These are phyloP conservation scores for Choanephora cucurbitarum DNA, from an alignment of 371 early-diverging fungal genomes.

Conservation along the genomic window DNA sequence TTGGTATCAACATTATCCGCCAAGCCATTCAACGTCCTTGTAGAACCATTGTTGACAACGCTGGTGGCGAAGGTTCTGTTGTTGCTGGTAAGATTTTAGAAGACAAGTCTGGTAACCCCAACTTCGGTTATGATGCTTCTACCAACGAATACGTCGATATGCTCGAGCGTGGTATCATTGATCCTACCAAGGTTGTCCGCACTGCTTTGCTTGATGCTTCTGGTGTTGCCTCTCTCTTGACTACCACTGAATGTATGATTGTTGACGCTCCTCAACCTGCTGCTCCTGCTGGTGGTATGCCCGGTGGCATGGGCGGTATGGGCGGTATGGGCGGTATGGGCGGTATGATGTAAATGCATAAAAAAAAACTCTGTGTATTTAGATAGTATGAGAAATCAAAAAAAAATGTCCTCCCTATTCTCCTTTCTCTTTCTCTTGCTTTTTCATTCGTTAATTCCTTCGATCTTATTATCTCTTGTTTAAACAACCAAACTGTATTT, in stretches of 20 bases:
- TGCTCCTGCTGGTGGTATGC: conserved; percentile 36
- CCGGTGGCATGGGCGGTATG: conserved; percentile 55
- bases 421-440: neutral
- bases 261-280: conserved; percentile 89
- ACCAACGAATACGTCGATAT: conserved; percentile 91
- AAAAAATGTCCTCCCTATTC: neutral
- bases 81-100: conserved; percentile 94
- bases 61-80: conserved; percentile 95
- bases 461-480: neutral
- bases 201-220: conserved; percentile 95
- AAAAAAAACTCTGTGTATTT: conserved; percentile 3
- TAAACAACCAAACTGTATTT: conserved; percentile 1
- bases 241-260: conserved; percentile 96
- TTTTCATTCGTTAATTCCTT: too few relatives aligned
- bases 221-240: conserved; percentile 94
- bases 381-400: conserved; percentile 1
- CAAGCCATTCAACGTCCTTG: conserved; percentile 93
- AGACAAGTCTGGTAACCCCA: conserved; percentile 69
- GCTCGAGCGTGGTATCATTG: conserved; percentile 94
- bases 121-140: conserved; percentile 93
- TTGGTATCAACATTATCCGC: conserved; percentile 93
- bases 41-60: conserved; percentile 94
- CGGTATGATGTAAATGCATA: conserved; percentile 24
- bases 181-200: conserved; percentile 97
- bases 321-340: conserved; percentile 44